Conservation (phyloP, 805 yeast species). For the Cyberlindnera bimundalis region DNA sequence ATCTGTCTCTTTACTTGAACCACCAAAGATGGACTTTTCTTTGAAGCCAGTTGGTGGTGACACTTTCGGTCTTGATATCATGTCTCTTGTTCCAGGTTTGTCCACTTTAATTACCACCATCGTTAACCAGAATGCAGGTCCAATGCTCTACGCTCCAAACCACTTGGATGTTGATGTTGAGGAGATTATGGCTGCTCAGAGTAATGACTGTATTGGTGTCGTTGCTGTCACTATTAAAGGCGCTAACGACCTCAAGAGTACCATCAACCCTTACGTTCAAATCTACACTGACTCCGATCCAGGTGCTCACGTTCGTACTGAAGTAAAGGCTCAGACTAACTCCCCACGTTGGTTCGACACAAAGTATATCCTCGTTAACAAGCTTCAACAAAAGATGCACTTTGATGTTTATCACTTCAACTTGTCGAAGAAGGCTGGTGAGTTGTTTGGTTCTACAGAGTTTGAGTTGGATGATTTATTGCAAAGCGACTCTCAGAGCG, state of each 20-base stretch:
- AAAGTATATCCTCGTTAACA: conserved; percentile 53
- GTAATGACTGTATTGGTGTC: conserved; percentile 68
- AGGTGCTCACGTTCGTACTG: conserved; percentile 46
- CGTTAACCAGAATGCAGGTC: conserved; percentile 68
- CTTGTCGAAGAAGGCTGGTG: conserved; percentile 50
- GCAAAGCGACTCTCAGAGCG: conserved; percentile 44
- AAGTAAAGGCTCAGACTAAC: conserved; percentile 51
- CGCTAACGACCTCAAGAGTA: conserved; percentile 46
- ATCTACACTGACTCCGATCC: conserved; percentile 42
- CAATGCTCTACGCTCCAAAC: conserved; percentile 81
- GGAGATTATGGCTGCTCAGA: conserved; percentile 59
- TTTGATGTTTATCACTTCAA: conserved; percentile 54
- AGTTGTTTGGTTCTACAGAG: conserved; percentile 45
- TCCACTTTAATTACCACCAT: conserved; percentile 65
- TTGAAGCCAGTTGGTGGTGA: conserved; percentile 89
- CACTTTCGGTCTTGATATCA: conserved; percentile 79
- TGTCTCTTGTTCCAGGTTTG: conserved; percentile 81
- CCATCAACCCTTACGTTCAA: conserved; percentile 58
- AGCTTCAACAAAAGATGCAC: conserved; percentile 53
- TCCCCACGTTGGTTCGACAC: conserved; percentile 68
- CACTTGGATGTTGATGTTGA: conserved; percentile 72
- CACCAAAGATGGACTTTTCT: conserved; percentile 74
- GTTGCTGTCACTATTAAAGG: conserved; percentile 59
- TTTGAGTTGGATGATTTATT: conserved; percentile 57
- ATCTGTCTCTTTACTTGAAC: conserved; percentile 68